Percentiles rank a stretch among this genome's conserved stretches.
Evolutionary conservation across 2,329 filamentous ascomycete genomes (phyloP).

Genomic region (Aspergillus alliaceus): DNA sequence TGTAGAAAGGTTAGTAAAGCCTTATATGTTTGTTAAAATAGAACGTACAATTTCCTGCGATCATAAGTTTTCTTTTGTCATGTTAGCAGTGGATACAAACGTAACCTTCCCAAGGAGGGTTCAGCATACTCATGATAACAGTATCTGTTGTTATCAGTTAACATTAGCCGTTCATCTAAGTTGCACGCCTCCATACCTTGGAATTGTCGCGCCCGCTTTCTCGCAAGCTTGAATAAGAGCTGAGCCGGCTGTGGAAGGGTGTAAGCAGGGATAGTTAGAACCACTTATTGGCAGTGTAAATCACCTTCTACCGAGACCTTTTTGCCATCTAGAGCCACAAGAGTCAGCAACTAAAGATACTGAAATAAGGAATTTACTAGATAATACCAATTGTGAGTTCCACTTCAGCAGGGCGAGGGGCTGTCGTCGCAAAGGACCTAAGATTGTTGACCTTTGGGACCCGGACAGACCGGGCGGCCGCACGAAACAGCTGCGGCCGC

Average conservation of each 20-base stretch:
- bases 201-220: conserved; percentile 88
- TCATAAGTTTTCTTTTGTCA: conserved; percentile 79
- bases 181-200: conserved; percentile 60
- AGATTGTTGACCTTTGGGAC: conserved; percentile 58
- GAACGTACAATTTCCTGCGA: conserved; percentile 84
- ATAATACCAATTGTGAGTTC: conserved; percentile 89
- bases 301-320: conserved; percentile 97
- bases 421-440: conserved; percentile 79
- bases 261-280: conserved; percentile 24
- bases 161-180: background rate
- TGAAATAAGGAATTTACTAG: conserved; percentile 32
- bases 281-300: conserved; percentile 1
- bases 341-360: conserved; percentile 53
- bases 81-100: conserved; percentile 24
- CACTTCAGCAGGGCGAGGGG: conserved; percentile 81
- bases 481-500: conserved; percentile 65
- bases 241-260: conserved; percentile 70
- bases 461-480: conserved; percentile 58
- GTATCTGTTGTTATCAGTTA: conserved; percentile 64
- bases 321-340: conserved; percentile 73
- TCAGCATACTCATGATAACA: conserved; percentile 90
- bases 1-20: conserved; percentile 20
- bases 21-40: background rate
- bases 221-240: conserved; percentile 99
- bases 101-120: conserved; percentile 16